Conservation (phyloP, 352 stramenopile genomes). For the Pythium oligandrum region DNA sequence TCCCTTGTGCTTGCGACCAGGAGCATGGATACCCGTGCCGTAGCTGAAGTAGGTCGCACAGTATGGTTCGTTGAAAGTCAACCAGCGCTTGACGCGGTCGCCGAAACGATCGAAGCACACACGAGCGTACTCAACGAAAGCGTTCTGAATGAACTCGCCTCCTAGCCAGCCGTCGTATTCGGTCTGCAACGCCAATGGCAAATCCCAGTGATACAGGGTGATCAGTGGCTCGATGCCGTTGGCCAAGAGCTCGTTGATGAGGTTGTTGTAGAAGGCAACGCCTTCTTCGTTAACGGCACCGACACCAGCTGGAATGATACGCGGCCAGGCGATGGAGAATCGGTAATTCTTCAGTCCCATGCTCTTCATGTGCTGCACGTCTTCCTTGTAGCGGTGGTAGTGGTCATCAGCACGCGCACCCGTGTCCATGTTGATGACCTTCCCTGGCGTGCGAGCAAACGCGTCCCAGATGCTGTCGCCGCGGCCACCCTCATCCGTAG, state of each 20-base stretch:
- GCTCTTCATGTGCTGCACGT: slow-evolving; percentile 90
- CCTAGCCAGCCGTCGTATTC: slow-evolving; percentile 63
- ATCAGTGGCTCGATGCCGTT: slow-evolving; percentile 79
- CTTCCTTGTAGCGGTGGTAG: slow-evolving; percentile 86
- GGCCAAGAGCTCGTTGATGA: slow-evolving; percentile 1
- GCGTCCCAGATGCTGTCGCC: slow-evolving; percentile 91
- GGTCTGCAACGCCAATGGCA: slow-evolving; percentile 73
- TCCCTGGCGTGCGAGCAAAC: slow-evolving; percentile 58
- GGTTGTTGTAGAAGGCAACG: slow-evolving; percentile 85
- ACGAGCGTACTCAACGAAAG: slow-evolving; percentile 77
- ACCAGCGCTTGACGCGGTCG: slow-evolving; percentile 87
- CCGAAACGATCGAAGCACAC: slow-evolving; percentile 89
- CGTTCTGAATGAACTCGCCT: slow-evolving; percentile 47
- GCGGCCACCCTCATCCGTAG: slow-evolving; percentile 74
- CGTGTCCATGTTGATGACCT: slow-evolving; percentile 51
- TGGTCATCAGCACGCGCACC: slow-evolving; percentile 90
- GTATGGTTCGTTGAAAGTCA: slow-evolving; percentile 93
- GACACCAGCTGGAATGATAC: slow-evolving; percentile 62
- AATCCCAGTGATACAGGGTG: slow-evolving; percentile 95
- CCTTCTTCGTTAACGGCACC: slow-evolving; percentile 73
- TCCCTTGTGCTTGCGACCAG: slow-evolving; percentile 21
- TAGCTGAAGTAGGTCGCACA: slow-evolving; percentile 53
- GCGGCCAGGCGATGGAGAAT: slow-evolving; percentile 91
- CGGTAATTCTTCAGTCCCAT: slow-evolving; percentile 90
- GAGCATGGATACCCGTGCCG: slow-evolving; percentile 51